phyloP scores from a whole-genome alignment of 1,139 yeast species.

The Kodamaea derodonti region DNA sequence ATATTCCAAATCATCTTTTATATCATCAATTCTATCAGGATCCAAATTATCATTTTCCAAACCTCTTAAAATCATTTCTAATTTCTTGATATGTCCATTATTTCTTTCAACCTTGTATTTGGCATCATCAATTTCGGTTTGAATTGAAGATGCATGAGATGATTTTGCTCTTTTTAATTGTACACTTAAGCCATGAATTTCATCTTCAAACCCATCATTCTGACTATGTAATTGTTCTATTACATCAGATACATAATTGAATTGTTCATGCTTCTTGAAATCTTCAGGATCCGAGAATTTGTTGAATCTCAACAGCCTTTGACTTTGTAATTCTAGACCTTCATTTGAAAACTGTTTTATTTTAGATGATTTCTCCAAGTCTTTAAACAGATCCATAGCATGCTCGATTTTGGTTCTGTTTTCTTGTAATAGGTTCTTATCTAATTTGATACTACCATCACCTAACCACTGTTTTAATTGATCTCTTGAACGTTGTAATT shows the following conservation, averaged over 20 bases:
- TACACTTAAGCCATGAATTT: constrained; percentile 53
- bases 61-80: constrained; percentile 74
- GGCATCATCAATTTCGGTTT: constrained; percentile 56
- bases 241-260: constrained; percentile 66
- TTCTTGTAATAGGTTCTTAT: constrained; percentile 67
- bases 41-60: constrained; percentile 82
- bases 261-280: constrained; percentile 64
- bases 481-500: constrained; percentile 89
- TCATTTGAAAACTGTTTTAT: constrained; percentile 95
- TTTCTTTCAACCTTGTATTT: constrained; percentile 72
- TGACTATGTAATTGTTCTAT: constrained; percentile 84
- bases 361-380: constrained; percentile 90
- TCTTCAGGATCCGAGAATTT: constrained; percentile 66
- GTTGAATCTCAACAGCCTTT: constrained; percentile 23
- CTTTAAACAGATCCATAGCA: constrained; percentile 96
- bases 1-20: constrained; percentile 88
- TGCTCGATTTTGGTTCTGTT: constrained; percentile 80
- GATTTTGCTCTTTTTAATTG: constrained; percentile 52
- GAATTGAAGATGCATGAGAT: constrained; percentile 26
- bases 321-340: constrained; percentile 70
- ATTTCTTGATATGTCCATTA: constrained; percentile 69
- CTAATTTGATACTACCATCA: constrained; percentile 89
- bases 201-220: constrained; percentile 74
- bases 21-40: constrained; percentile 73
- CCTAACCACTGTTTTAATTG: constrained; percentile 95